Evolutionary conservation across 2,329 filamentous ascomycete genomes (phyloP), one percentile per base, ranked within the genome.

Genomic region (Ophiostoma ips): DNA sequence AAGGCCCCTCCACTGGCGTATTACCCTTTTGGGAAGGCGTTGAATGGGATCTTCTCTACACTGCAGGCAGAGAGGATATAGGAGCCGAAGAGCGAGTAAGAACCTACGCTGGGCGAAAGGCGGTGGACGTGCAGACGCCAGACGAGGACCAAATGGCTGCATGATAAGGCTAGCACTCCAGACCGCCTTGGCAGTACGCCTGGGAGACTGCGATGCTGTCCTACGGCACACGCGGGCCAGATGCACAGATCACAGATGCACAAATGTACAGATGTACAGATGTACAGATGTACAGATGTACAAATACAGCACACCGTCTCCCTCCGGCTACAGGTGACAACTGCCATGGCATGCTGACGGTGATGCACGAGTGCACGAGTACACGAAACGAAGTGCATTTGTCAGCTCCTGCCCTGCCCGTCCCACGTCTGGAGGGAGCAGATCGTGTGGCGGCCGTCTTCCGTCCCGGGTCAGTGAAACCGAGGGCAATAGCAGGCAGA

Each of bases 181-280:
- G 43, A 45, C 43, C 43, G 43, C 43, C 33, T 31, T 45, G 30
- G 38, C 38, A 28, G 16, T 16, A 21, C 18, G 28, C 30, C 33
- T 41, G 38, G 24, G 41, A 19, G 16, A 19, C n/a, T 15, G 43
- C 19, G 36, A 41, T 19, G 43, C 41, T 47, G 49, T 50, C 43
- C 44, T 31, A 50, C 49, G 36, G 37, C 30, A 36, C 33, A 47
- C 44, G 21, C 49, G 24, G 19, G n/a, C n/a, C n/a, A n/a, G n/a
- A n/a, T n/a, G n/a, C n/a, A 46, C 5, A 8, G 24, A 28, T n/a
- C n/a, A n/a, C n/a, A 28, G 24, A 28, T 28, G 24, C 24, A 28
- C 24, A 28, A 28, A 28, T n/a, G n/a, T n/a, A n/a, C n/a, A 28
- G 24, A 28, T 28, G 4, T 8, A 28, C 24, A 28, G 24, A 28